Base-by-base conservation (phyloP, 2,329 filamentous ascomycete genomes). In the Leptodontidium sp. region DNA sequence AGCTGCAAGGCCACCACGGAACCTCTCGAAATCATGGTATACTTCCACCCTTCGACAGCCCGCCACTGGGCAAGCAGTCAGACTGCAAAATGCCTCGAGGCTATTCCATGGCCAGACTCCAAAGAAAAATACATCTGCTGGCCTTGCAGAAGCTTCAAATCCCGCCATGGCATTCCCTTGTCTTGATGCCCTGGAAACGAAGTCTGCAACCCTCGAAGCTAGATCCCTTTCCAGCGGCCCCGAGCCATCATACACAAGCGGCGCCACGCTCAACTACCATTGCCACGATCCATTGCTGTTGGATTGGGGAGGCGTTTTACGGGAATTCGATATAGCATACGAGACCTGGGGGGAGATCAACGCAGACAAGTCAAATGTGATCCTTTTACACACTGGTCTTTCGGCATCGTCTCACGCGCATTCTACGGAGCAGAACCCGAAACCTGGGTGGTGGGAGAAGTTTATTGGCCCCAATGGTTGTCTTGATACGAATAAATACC, bases 381-480 rank as follows among this genome's bases (percentile, higher is more conserved):
- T 99, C 70, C 86, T 99, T 9, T 83, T 99, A 1, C 94, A 98
- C 79, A 99, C 96, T 0, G 96, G 96, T 9, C 86, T 99, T 5
- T 98, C 94, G 0, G 96, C 96, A n/a, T 98, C 94, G 7, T 98
- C 94, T 67, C 96, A 99, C 81, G 96, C 96, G 1, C 94, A 94
- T 78, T 98, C 94, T 68, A 98, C 95, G n/a, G 85, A 88, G 64
- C 83, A 85, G 11, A 99, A 99, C 79, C 87, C 93, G 0, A 92
- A 94, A 79, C 91, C 94, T 0, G 96, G 96, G 3, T 99, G 96
- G 96, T 99, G 96, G 96, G 96, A 99, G 81, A 95, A 92, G 80
- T 99, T 99, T 79, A 98, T 99, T 77, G 96, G 96, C 0, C 92
- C 94, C 0, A 93, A 92, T 0, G 86, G 87, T 24, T 92, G 93